Base-by-base conservation (phyloP, 768 basidiomycete species). In the Psilocybe subaeruginosa region DNA sequence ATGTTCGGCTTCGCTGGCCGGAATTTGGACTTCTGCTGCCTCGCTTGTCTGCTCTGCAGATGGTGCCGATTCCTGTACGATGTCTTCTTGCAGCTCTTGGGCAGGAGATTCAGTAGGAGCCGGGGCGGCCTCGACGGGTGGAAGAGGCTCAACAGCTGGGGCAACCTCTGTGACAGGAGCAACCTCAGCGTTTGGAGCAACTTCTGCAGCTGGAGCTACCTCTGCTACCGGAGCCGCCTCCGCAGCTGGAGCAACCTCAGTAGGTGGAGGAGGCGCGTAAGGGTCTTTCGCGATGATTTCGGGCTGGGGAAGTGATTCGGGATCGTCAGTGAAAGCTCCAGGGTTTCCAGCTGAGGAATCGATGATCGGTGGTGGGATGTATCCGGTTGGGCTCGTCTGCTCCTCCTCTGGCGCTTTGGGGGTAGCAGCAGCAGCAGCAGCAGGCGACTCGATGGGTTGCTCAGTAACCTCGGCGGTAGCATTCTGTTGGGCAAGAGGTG, bases 291-390 rank as follows among this genome's bases (percentile, higher is more conserved):
- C 4, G 68, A 59, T 37, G 1, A 68, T 54, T 33, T 68, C 61
- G 31, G 75, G 60, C 49, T 75, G 72, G 7, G 76, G 75, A 50
- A 83, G 70, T 6, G 77, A 77, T 45, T 86, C 85, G 3, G 79
- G 76, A 53, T 83, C 82, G 23, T 80, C 82, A 0, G 82, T 85
- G 70, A 86, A 80, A 7, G 81, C 82, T 4, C 81, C 81, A 7
- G 80, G 82, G 45, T 80, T 81, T 3, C 76, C 76, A 12, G 66
- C 73, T n/a, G 73, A 68, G 7, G 77, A 76, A 56, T 80, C 76
- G 23, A 79, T 62, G 52, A 78, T 67, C 8, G 71, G 80, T 33
- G 78, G 83, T 19, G 74, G 79, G 46, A 72, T 73, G 41, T 76
- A 76, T 54, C 66, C 77, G 17, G 59, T 67, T 0, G 73, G 73